phyloP scores from a whole-genome alignment of 2,329 filamentous ascomycete genomes.

The Ophiobolus disseminans region DNA sequence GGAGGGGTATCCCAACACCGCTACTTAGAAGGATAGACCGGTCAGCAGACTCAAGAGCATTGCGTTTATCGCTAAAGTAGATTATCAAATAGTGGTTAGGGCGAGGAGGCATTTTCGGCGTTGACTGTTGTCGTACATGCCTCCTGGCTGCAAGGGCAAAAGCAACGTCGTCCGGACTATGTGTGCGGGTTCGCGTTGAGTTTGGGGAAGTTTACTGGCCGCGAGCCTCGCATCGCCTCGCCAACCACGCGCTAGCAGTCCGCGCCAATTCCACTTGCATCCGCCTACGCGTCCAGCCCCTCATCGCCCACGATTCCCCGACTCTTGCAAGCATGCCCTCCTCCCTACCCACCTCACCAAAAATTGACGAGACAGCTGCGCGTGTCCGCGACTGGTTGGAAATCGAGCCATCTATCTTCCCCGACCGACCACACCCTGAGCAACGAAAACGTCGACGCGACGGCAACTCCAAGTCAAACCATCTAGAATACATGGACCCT shows the following conservation, averaged over 20 bases:
- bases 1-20: no score
- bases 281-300: slow-evolving; percentile 2
- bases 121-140: no score
- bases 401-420: not conserved
- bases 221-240: not conserved
- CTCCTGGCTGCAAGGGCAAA: no score
- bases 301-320: slow-evolving; percentile 5
- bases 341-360: slow-evolving; percentile 9
- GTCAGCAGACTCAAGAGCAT: no score
- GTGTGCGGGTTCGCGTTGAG: no score
- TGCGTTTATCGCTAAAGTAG: no score
- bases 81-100: no score
- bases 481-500: slow-evolving; percentile 8
- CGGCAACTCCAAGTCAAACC: slow-evolving; percentile 5
- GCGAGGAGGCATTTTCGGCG: no score
- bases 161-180: no score
- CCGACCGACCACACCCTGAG: not conserved
- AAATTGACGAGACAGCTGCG: slow-evolving; percentile 3
- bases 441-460: slow-evolving; percentile 11
- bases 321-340: slow-evolving; percentile 7
- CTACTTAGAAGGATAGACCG: no score
- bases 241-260: not conserved
- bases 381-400: slow-evolving; percentile 6
- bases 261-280: not conserved
- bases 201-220: no score